phyloP scores from a whole-genome alignment of 352 stramenopile genomes.

The Albugo laibachii region DNA sequence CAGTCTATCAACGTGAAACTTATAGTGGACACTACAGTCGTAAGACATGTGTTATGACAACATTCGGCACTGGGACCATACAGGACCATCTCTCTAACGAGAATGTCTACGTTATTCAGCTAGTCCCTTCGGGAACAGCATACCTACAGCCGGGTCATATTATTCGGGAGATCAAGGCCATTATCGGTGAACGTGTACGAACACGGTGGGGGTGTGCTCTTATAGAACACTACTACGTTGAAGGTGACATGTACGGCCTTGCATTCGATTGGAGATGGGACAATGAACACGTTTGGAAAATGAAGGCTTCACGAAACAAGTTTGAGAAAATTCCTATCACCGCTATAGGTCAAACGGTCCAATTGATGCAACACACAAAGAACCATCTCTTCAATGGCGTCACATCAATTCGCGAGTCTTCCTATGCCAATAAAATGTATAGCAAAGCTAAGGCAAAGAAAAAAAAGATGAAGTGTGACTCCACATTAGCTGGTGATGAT shows the following conservation, averaged over 20 bases:
- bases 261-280: slow-evolving; percentile 77
- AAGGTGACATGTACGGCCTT: slow-evolving; percentile 81
- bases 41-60: slow-evolving; percentile 32
- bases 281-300: slow-evolving; percentile 73
- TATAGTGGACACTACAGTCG: too few species aligned
- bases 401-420: slow-evolving; percentile 29
- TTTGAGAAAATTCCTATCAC: slow-evolving; percentile 53
- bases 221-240: slow-evolving; percentile 67
- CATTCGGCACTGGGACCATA: slow-evolving; percentile 53
- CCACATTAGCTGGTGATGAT: too few species aligned
- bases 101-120: slow-evolving; percentile 51
- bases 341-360: slow-evolving; percentile 7
- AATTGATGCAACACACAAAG: slow-evolving; percentile 63
- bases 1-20: too few species aligned
- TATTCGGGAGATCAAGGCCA: slow-evolving; percentile 59
- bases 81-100: slow-evolving; percentile 50
- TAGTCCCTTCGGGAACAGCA: slow-evolving; percentile 45
- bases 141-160: slow-evolving; percentile 48
- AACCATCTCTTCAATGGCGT: slow-evolving; percentile 61
- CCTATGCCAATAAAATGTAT: too few species aligned
- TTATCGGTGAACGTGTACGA: slow-evolving; percentile 70
- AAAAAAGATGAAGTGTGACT: too few species aligned
- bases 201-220: slow-evolving; percentile 68
- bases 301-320: slow-evolving; percentile 81
- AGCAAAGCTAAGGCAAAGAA: too few species aligned